These are phyloP conservation scores for Lavandula angustifolia DNA, from an alignment of 257 asterid genomes.

Conservation along the genomic window DNA sequence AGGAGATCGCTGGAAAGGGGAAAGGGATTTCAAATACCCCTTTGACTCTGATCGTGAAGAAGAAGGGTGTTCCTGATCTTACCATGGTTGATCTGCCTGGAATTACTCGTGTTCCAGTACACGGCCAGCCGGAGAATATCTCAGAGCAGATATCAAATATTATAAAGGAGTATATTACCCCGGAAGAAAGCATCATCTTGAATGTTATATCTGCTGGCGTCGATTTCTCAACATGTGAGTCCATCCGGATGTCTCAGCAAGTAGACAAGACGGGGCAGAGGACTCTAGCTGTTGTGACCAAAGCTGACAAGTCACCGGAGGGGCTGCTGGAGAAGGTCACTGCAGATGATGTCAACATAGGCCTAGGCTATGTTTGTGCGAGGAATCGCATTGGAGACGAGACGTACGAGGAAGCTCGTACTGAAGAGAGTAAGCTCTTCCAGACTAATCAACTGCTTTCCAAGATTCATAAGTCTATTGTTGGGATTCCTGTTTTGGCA, in stretches of 20 bases:
- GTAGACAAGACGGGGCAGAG: conserved; percentile 40
- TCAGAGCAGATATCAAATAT: too few species aligned
- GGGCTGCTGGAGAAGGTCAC: too few species aligned
- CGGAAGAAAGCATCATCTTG: too few species aligned
- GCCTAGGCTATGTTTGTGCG: conserved; percentile 19
- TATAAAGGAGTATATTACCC: too few species aligned
- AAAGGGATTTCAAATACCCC: conserved; percentile 41
- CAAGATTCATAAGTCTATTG: conserved; percentile 35
- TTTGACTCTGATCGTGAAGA: conserved; percentile 39
- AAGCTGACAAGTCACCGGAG: conserved; percentile 40
- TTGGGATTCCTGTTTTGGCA: conserved; percentile 38
- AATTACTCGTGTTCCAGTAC: conserved; percentile 43
- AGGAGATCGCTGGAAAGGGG: conserved; percentile 38
- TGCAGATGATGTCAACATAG: too few species aligned
- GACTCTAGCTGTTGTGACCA: conserved; percentile 50
- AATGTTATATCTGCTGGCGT: too few species aligned
- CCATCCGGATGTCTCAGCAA: too few species aligned
- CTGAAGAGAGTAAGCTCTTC: conserved; percentile 30
- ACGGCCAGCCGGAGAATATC: conserved; percentile 42
- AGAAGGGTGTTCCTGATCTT: conserved; percentile 37
- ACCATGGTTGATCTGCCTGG: conserved; percentile 52
- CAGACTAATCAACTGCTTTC: conserved; percentile 26
- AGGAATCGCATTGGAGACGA: conserved; percentile 33
- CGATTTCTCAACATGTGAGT: too few species aligned
- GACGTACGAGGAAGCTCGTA: conserved; percentile 39